Base-by-base conservation (phyloP, 2,329 filamentous ascomycete genomes). In the Corniculantispora saksenae region DNA sequence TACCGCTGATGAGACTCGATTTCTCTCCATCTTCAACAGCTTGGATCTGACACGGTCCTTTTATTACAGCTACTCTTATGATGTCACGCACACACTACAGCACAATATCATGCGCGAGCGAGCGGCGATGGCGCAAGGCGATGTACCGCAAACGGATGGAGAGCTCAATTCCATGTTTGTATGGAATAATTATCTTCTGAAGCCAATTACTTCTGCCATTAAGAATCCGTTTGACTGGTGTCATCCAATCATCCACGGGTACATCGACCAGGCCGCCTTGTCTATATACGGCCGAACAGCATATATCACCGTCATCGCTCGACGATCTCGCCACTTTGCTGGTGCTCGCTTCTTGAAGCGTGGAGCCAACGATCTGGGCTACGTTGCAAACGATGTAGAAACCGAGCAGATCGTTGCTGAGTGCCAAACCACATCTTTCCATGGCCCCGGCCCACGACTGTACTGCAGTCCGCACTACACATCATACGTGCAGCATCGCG, bases 341-440 rank as follows among this genome's bases (percentile, higher is more conserved):
- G 95, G 95, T 32, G 95, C 95, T 45, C 86, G 95, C 3, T 99
- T 97, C 70, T 79, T 99, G 61, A 99, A 99, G 77, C 89, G 95
- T 65, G 95, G 95, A 38, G 91, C 93, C 56, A 99, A 99, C 72
- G 95, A 99, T 75, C 76, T 94, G 64, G 94, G 95, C 17, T 97
- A 97, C 75, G 95, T 99, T 63, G 96, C 95, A 61, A 99, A 99
- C 74, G 96, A 99, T 77, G 95, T 99, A 27, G 96, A 99, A 78
- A 98, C 95, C 1, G 95, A 99, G 78, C 95, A 99, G 76, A 97
- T 99, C 66, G 94, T 99, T 6, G 95, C 94, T 0, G 95, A 99
- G 74, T 92, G 93, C 71, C 82, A 94, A 59, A 97, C 93, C 0
- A 99, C 95, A 0, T 97, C 95, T 0, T 97, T 99, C 71, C 95